Base-by-base conservation (phyloP, 129 eudicot species). In the Tanacetum coccineum region DNA sequence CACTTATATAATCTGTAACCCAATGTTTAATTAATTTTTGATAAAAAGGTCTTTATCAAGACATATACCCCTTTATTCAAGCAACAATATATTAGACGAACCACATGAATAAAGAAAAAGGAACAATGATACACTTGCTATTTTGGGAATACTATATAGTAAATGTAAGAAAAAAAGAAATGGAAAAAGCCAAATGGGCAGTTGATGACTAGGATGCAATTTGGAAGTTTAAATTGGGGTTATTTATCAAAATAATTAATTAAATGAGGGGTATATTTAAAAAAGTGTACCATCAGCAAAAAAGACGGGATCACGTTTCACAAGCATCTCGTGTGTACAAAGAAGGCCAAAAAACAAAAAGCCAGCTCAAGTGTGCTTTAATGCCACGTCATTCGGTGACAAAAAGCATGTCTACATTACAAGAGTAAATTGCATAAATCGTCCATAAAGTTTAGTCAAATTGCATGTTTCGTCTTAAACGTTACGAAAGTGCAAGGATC, bases 201-300 rank as follows among this genome's bases (percentile, higher is more conserved):
- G 50, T 59, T 70, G 67, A 28, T 8, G 45, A 15, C 17, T 59
- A 48, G 58, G 45, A 11, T 70, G 74, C 22, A 50, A 66, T 56
- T 22, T 22, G 3, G 32, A 59, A 11, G n/a, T 45, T 4, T n/a
- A 44, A 70, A 8, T 9, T 20, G 56, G 15, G n/a, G 11, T 0
- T 46, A 22, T 59, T 32, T 32, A 6, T 30, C 30, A 15, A 70
- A 59, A 0, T 6, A 26, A 58, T 70, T 59, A 57, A 70, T 47
- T 44, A 9, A 17, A 15, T 10, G 32, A 70, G 59, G 67, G 59
- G 59, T 47, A 58, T 45, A 59, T 59, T 45, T 58, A 7, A 70
- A 70, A 70, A n/a, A 70, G 65, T 20, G 45, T 70, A 59, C 59
- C 74, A 58, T 28, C 75, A 59, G 59, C 66, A 46, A 70, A 70